Percentiles rank a stretch among this genome's conserved stretches.
phyloP scores from a whole-genome alignment of 106 monocot species.

The Acorus calamus region DNA sequence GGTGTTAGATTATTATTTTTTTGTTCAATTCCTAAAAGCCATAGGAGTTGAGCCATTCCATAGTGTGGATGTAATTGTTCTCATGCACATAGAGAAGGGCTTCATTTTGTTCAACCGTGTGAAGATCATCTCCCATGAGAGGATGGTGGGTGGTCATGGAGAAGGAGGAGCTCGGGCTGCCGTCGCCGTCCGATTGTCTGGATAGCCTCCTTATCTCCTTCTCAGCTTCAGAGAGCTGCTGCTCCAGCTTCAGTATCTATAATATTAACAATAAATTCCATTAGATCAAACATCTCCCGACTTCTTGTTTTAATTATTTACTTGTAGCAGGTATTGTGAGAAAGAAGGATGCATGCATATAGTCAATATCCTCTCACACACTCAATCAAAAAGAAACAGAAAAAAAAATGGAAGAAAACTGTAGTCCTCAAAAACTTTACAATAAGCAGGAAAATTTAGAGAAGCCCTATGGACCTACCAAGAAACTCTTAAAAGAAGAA shows the following conservation, averaged over 20 bases:
- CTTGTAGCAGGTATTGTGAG: no score
- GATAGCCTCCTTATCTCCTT: conserved; percentile 6
- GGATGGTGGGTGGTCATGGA: conserved; percentile 3
- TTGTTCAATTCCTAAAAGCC: neutral
- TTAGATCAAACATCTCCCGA: no score
- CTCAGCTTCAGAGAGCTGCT: conserved; percentile 12
- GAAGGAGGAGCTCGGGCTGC: conserved; percentile 3
- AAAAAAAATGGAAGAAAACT: no score
- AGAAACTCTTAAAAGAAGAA: no score
- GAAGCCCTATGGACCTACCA: no score
- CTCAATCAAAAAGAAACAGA: no score
- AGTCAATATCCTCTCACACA: no score
- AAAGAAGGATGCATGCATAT: no score
- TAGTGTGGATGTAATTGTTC: neutral
- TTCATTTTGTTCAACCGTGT: neutral
- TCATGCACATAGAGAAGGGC: conserved; percentile 6
- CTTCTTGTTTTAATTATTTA: no score
- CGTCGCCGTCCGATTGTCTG: neutral
- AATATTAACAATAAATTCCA: neutral
- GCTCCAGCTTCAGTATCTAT: conserved; percentile 9
- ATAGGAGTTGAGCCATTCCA: conserved; percentile 3
- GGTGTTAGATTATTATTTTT: no score
- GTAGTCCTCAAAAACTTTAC: no score
- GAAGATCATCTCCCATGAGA: neutral
- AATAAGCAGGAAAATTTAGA: no score